phyloP scores from a whole-genome alignment of 2,329 filamentous ascomycete genomes.

The Diaporthe humulicola region DNA sequence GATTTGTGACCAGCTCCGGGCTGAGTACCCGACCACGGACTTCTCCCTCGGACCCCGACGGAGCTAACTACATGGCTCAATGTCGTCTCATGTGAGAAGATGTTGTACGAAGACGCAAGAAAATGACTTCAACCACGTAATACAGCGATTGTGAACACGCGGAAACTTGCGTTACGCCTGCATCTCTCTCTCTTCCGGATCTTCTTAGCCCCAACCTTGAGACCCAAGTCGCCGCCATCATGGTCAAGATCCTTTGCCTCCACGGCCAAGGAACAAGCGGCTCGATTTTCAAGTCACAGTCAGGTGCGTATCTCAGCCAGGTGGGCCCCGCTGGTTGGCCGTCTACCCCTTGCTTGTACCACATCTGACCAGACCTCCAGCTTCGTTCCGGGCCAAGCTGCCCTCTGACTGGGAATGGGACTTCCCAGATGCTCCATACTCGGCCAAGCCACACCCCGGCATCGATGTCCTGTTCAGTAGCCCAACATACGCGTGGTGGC shows the following conservation, averaged over 20 bases:
- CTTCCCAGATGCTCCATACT: slow-evolving; percentile 52
- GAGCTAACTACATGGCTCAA: slow-evolving; percentile 9
- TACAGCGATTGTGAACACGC: slow-evolving; percentile 13
- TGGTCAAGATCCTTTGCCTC: slow-evolving; percentile 52
- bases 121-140: background rate
- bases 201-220: background rate
- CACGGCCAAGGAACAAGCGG: slow-evolving; percentile 55
- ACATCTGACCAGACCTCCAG: slow-evolving; percentile 41
- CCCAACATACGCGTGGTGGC: slow-evolving; percentile 49
- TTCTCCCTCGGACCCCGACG: slow-evolving; percentile 38
- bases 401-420: slow-evolving; percentile 48
- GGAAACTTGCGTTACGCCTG: slow-evolving; percentile 9
- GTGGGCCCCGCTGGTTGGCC: background rate
- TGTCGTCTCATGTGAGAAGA: background rate
- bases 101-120: background rate
- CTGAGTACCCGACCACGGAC: slow-evolving; percentile 27
- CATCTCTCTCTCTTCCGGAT: background rate
- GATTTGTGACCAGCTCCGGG: slow-evolving; percentile 3
- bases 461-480: slow-evolving; percentile 50
- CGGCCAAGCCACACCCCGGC: slow-evolving; percentile 49
- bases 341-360: background rate
- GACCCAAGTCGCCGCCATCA: slow-evolving; percentile 25
- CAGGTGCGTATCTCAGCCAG: slow-evolving; percentile 45
- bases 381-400: slow-evolving; percentile 51
- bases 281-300: slow-evolving; percentile 53